Conservation (phyloP, 2,329 filamentous ascomycete genomes). For the Diaporthe citriasiana region DNA sequence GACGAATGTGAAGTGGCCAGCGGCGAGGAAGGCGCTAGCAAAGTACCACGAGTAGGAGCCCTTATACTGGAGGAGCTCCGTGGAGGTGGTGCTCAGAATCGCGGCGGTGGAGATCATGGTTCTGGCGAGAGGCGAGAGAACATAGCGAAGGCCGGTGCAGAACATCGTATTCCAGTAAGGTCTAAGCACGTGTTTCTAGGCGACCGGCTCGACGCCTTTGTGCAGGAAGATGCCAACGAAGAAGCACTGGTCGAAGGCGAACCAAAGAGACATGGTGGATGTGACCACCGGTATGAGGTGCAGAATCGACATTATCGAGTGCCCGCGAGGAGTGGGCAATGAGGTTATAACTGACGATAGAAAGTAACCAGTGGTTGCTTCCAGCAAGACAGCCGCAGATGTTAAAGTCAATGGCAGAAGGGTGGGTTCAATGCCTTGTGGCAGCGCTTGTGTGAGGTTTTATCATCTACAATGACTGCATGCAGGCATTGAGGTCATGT, state of each 20-base stretch:
- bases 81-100: slow-evolving; percentile 12
- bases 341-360: neutral
- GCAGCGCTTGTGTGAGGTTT: neutral
- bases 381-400: neutral
- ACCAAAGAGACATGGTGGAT: slow-evolving; percentile 30
- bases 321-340: neutral
- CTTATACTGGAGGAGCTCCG: neutral
- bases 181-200: slow-evolving; percentile 30
- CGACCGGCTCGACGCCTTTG: slow-evolving; percentile 4
- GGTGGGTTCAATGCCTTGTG: neutral
- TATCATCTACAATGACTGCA: neutral
- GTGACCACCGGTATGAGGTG: slow-evolving; percentile 28
- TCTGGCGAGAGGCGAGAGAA: neutral
- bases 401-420: neutral
- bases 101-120: neutral
- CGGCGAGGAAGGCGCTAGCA: neutral
- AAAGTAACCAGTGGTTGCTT: neutral
- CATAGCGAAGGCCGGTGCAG: neutral
- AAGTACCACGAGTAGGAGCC: neutral
- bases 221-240: slow-evolving; percentile 25
- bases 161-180: slow-evolving; percentile 17
- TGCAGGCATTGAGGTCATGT: neutral
- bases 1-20: neutral
- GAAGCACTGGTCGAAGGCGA: slow-evolving; percentile 32
- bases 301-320: slow-evolving; percentile 18